These are phyloP conservation scores for Sclerospora graminicola DNA, from an alignment of 352 stramenopile species.

Conservation along the genomic window DNA sequence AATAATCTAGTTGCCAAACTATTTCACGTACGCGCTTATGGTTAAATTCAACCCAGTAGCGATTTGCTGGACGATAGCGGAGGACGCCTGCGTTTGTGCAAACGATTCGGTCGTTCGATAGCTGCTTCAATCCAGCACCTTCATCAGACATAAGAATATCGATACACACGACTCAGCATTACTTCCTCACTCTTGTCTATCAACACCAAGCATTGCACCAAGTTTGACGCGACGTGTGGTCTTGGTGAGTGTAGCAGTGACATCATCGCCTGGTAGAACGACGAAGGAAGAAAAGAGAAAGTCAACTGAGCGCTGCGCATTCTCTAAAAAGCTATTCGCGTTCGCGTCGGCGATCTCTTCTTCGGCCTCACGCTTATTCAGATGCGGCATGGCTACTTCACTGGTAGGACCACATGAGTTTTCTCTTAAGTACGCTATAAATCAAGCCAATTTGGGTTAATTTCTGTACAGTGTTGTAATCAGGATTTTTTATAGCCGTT, in stretches of 20 bases:
- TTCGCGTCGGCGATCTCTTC: conserved; percentile 24
- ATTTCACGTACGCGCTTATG: conserved; percentile 60
- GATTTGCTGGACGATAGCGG: conserved; percentile 76
- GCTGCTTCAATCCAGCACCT: conserved; percentile 57
- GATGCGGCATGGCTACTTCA: conserved; percentile 25
- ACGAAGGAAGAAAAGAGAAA: conserved; percentile 63
- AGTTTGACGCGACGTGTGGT: conserved; percentile 59
- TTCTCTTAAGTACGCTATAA: conserved; percentile 23
- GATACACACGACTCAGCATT: background rate
- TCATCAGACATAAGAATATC: conserved; percentile 1
- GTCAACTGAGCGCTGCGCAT: conserved; percentile 67
- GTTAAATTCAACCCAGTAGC: conserved; percentile 86
- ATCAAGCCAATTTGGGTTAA: conserved; percentile 11
- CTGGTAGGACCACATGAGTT: conserved; percentile 1
- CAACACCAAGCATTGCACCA: conserved; percentile 18
- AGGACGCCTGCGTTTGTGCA: conserved; percentile 79
- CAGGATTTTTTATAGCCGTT: no score
- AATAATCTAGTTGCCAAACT: no score
- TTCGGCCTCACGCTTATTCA: conserved; percentile 39
- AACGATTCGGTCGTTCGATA: conserved; percentile 46
- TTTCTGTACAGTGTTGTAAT: no score
- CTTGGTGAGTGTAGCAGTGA: conserved; percentile 68
- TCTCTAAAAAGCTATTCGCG: conserved; percentile 53
- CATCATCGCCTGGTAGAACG: conserved; percentile 70
- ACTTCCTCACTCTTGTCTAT: background rate